Evolutionary conservation across 2,329 filamentous ascomycete species (phyloP).

Genomic region (Fusarium graminum): DNA sequence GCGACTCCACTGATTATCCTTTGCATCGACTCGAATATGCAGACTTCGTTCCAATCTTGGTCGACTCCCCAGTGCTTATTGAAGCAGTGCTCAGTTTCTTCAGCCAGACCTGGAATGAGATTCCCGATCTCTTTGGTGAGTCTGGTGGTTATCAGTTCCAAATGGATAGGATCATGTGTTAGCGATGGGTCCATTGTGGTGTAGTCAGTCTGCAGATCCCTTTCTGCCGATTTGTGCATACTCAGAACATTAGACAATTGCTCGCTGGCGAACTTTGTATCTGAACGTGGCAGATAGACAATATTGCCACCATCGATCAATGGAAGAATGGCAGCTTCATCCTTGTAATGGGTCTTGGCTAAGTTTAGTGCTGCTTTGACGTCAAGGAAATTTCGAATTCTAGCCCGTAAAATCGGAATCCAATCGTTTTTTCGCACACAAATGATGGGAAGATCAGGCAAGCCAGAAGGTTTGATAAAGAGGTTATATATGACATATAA

Average conservation of each 20-base stretch:
- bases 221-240: constrained; percentile 11
- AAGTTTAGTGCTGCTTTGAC: constrained; percentile 8
- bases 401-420: constrained; percentile 20
- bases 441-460: constrained; percentile 5
- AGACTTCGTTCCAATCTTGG: constrained; percentile 4
- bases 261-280: constrained; percentile 21
- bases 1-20: constrained; percentile 9
- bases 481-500: constrained; percentile 9
- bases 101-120: constrained; percentile 9
- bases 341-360: constrained; percentile 3
- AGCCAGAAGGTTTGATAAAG: constrained; percentile 5
- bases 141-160: background rate
- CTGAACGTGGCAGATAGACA: constrained; percentile 4
- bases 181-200: constrained; percentile 18
- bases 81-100: constrained; percentile 8
- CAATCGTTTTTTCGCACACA: constrained; percentile 7
- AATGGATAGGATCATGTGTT: constrained; percentile 14
- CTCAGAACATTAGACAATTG: constrained; percentile 11
- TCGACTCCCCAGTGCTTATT: background rate
- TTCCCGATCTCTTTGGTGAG: constrained; percentile 21
- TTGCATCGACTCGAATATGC: background rate
- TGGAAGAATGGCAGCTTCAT: constrained; percentile 1
- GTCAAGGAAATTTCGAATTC: constrained; percentile 2
- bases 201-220: constrained; percentile 14
- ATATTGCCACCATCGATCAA: constrained; percentile 10